Conservation (phyloP, 768 basidiomycete genomes). For the Agaricus subrufescens region DNA sequence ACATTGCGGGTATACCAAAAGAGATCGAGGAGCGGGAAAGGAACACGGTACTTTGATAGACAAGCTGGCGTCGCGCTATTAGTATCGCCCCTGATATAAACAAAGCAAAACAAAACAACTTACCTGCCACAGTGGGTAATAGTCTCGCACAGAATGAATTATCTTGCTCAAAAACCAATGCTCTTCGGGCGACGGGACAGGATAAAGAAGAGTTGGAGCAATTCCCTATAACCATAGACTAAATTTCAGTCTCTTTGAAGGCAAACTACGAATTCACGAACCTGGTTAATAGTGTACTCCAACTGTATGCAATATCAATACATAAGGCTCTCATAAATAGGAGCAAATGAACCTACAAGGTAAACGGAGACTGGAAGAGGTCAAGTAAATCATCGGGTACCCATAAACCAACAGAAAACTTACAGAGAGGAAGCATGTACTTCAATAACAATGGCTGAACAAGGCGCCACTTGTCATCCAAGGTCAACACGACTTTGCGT, state of each 20-base stretch:
- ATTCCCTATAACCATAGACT: constrained; percentile 55
- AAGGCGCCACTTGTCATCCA: constrained; percentile 74
- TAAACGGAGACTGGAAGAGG: constrained; percentile 34
- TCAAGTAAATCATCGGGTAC: neutral
- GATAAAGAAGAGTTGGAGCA: constrained; percentile 85
- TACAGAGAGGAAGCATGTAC: constrained; percentile 94
- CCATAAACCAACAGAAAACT: constrained; percentile 26
- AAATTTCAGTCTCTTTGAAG: neutral
- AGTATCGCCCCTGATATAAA: neutral
- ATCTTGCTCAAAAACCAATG: constrained; percentile 67
- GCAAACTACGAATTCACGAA: constrained; percentile 13
- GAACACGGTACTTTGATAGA: constrained; percentile 91
- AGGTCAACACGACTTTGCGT: constrained; percentile 48
- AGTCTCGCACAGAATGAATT: constrained; percentile 83
- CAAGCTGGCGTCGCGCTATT: constrained; percentile 41
- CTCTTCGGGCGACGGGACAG: constrained; percentile 61
- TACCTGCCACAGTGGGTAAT: constrained; percentile 95
- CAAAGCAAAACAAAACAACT: neutral
- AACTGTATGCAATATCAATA: constrained; percentile 40
- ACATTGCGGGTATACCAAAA: constrained; percentile 76
- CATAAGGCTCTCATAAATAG: neutral
- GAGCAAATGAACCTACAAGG: constrained; percentile 27
- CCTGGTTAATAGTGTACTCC: constrained; percentile 91
- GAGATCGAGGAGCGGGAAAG: constrained; percentile 90
- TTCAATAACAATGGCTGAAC: constrained; percentile 72